Evolutionary conservation across 768 basidiomycete genomes (phyloP), one percentile per base, ranked within the genome.

Genomic region (Kwoniella dejecticola): DNA sequence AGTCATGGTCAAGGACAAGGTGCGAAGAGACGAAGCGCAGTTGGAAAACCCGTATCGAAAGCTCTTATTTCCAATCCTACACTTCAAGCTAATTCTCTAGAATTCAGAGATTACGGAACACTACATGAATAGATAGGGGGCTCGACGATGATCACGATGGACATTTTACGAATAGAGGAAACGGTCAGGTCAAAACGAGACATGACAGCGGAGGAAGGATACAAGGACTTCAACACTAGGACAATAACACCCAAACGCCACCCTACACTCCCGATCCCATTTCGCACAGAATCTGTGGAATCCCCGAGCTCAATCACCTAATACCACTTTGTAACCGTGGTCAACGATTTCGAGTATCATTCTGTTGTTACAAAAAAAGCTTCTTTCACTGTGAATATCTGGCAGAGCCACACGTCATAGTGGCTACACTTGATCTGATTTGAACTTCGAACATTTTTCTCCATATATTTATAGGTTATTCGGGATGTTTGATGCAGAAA

Each of bases 1-100:
- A 36, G 31, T 52, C 21, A 31, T 47, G 38, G 52, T 45, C 21
- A 31, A 26, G 31, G 55, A 29, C 29, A 36, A 17, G 59, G 40
- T 19, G 60, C 60, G 17, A 62, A 72, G 48, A 52, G 62, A 41
- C 27, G 67, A 30, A 66, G 62, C 49, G 67, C 55, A 23, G 57
- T 57, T 4, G 65, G 62, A 21, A 63, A 59, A 56, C 57, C 71
- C 54, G 70, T 78, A n/a, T 67, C 71, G 23, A 78, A 78, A 60
- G 64, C 62, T n/a, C 63, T 73, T 68, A 78, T 78, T 44, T 68
- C 67, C 2, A 67, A 71, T 33, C 77, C 77, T 21, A 74, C 72
- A 1, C 52, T 78, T 24, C 75, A 78, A 48, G 67, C 67, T 27
- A 77, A 74, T 38, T 77, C 75, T 17, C 61, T 78, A 17, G 77